Percentiles rank a stretch among this genome's conserved stretches.
phyloP scores from a whole-genome alignment of 2,329 filamentous ascomycete species.

The Cladobotryum protrusum region DNA sequence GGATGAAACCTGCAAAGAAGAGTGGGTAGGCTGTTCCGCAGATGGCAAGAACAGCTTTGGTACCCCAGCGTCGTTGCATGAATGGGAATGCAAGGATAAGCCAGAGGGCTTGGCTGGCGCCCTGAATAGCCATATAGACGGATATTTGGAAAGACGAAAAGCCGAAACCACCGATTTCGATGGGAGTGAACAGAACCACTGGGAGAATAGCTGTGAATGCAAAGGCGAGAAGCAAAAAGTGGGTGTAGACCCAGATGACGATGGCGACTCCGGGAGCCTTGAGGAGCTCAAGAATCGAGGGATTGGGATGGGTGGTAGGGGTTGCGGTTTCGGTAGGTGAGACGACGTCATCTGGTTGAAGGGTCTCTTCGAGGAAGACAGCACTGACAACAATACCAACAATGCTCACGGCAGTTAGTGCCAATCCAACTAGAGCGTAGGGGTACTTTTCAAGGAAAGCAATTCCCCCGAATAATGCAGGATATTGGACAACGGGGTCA shows the following conservation, averaged over 20 bases:
- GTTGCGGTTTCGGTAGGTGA: neutral
- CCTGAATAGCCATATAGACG: constrained; percentile 56
- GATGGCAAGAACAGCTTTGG: constrained; percentile 54
- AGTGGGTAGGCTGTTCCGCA: constrained; percentile 54
- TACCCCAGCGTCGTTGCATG: constrained; percentile 60
- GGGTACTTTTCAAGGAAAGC: constrained; percentile 44
- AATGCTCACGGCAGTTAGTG: constrained; percentile 44
- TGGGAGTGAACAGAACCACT: constrained; percentile 60
- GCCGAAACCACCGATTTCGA: constrained; percentile 57
- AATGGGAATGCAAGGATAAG: constrained; percentile 63
- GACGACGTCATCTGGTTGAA: constrained; percentile 19
- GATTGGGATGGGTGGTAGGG: neutral
- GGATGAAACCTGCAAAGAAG: constrained; percentile 54
- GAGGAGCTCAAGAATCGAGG: constrained; percentile 40
- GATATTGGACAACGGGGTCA: constrained; percentile 59
- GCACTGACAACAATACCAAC: constrained; percentile 35
- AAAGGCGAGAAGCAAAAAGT: constrained; percentile 63
- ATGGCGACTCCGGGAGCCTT: constrained; percentile 57
- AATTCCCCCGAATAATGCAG: constrained; percentile 41
- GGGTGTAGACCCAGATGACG: constrained; percentile 59
- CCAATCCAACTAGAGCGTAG: constrained; percentile 50
- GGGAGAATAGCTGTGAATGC: constrained; percentile 65
- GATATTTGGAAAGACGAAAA: constrained; percentile 60
- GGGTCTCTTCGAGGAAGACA: constrained; percentile 59
- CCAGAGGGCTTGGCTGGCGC: constrained; percentile 64